Evolutionary conservation across 2,329 filamentous ascomycete species (phyloP).

Genomic region (Epichloe glyceriae): DNA sequence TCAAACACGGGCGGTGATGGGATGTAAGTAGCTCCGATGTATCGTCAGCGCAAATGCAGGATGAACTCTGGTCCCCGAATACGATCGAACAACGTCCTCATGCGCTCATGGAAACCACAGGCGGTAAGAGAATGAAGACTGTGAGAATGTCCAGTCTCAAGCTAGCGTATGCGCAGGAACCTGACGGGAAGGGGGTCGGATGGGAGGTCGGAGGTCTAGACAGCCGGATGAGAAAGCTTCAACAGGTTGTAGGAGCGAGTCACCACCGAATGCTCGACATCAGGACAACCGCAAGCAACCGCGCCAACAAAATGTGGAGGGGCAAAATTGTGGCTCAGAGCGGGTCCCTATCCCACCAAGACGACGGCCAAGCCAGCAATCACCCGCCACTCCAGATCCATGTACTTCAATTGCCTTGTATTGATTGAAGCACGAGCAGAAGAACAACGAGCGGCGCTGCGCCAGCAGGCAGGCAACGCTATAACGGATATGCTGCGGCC

Average conservation of each 20-base stretch:
- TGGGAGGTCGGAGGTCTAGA: background rate
- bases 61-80: background rate
- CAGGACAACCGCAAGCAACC: background rate
- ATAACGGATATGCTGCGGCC: no score
- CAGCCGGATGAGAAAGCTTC: slow-evolving; percentile 1
- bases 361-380: slow-evolving; percentile 21
- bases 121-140: background rate
- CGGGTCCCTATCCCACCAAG: slow-evolving; percentile 23
- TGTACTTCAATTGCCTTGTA: no score
- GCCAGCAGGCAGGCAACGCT: no score
- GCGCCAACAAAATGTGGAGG: background rate
- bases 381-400: no score
- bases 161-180: background rate
- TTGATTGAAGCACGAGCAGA: slow-evolving; percentile 20
- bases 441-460: no score
- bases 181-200: background rate
- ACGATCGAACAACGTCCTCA: background rate
- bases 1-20: no score
- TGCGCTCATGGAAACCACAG: background rate
- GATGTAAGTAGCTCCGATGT: background rate
- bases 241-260: background rate
- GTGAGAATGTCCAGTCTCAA: background rate
- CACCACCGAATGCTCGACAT: background rate
- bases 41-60: background rate
- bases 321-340: slow-evolving; percentile 6